Percentiles rank a stretch among this genome's conserved stretches.
These are phyloP conservation scores for Pyrenula massariospora DNA, from an alignment of 495 filamentous ascomycete genomes.

Conservation along the genomic window DNA sequence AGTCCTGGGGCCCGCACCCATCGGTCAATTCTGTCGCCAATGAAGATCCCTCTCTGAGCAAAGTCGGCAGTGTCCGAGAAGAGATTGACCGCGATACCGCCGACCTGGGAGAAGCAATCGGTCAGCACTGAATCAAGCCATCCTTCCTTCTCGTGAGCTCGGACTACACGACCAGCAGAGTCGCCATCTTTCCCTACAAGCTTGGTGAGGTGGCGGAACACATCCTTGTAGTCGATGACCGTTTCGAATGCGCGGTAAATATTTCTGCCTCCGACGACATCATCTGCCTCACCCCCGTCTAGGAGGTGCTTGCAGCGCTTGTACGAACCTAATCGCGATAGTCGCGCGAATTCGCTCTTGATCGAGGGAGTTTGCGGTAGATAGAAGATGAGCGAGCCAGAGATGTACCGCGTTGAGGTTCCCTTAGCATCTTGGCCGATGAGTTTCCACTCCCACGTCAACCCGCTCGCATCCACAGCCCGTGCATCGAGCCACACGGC, in stretches of 20 bases:
- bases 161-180: neutral
- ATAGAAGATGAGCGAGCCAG: neutral
- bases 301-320: neutral
- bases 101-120: conserved; percentile 16
- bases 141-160: neutral
- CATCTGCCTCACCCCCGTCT: neutral
- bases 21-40: neutral
- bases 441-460: neutral
- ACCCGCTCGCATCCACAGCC: neutral
- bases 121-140: neutral
- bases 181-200: neutral
- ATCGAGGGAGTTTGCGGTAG: neutral
- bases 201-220: neutral
- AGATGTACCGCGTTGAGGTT: neutral
- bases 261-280: neutral
- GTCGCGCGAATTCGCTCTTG: neutral
- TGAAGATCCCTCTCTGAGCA: conserved; percentile 4
- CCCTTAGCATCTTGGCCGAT: neutral
- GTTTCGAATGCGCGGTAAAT: neutral
- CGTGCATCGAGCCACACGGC: neutral
- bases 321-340: neutral
- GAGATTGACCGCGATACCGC: conserved; percentile 12
- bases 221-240: neutral
- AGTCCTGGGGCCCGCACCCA: conserved; percentile 1
- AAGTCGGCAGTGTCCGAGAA: conserved; percentile 1